These are phyloP conservation scores for Bolboschoenoplectus hybrid DNA, from an alignment of 202 grass and related monocot species.

Conservation along the genomic window DNA sequence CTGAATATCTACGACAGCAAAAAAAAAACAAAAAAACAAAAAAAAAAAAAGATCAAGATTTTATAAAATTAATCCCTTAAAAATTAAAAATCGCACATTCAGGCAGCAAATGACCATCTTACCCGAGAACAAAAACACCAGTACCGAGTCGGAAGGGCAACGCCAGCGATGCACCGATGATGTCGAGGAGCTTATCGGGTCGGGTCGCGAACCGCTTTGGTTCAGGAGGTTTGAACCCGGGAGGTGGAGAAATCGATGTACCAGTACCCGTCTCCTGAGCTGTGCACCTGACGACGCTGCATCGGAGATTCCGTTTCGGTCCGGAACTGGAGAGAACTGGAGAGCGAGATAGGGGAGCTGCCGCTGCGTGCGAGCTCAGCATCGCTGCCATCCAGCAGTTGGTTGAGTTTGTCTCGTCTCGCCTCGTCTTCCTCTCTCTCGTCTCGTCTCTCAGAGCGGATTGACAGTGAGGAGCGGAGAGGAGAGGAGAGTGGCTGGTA, in stretches of 20 bases:
- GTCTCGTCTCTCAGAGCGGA: background rate
- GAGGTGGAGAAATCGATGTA: constrained; percentile 47
- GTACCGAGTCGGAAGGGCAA: constrained; percentile 78
- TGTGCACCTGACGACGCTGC: constrained; percentile 32
- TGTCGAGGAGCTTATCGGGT: constrained; percentile 55
- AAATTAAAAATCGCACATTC: background rate
- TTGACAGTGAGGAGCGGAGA: constrained; percentile 3
- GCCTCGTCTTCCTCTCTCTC: too few species aligned
- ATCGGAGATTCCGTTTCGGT: constrained; percentile 4
- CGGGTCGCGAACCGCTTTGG: constrained; percentile 68
- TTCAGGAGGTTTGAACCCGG: constrained; percentile 62
- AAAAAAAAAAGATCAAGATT: background rate
- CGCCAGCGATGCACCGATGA: constrained; percentile 68
- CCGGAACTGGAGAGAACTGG: background rate
- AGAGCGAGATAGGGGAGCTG: background rate
- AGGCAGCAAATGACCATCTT: background rate
- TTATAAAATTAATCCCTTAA: background rate
- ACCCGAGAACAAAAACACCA: constrained; percentile 73
- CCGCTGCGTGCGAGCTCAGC: constrained; percentile 8
- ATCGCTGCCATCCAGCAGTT: constrained; percentile 30
- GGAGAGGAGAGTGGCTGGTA: constrained; percentile 11
- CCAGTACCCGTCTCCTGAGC: background rate
- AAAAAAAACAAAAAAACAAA: background rate
- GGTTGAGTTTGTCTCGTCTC: background rate
- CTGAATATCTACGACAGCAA: constrained; percentile 57